Evolutionary conservation across 306 rosid genomes (phyloP), one percentile per base, ranked within the genome.

Genomic region (Lathyrus tuberosus): DNA sequence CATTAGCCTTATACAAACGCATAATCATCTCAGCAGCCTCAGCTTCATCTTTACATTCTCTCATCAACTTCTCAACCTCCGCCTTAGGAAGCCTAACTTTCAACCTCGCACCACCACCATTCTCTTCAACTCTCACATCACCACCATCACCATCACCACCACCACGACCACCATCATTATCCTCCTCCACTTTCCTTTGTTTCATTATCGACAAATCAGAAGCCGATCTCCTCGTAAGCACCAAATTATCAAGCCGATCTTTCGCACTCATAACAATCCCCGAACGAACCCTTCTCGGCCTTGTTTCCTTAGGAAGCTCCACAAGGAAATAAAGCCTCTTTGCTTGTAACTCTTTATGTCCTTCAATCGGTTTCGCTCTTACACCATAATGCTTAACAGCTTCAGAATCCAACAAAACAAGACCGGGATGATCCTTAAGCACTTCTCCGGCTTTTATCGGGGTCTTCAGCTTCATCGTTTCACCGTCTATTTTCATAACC

Each of bases 211-310:
- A 77, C n/a, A 95, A 95, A 67, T 91, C 99, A 0, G 99, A 95
- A 13, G 43, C 76, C 1, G 99, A 89, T 62, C 99, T 74, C 44
- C 96, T 69, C 3, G 97, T 51, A 33, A 95, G 81, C 87, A 91
- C 82, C 2, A 95, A 67, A 66, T 77, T 89, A 80, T 95, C 99
- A 0, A 95, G 83, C 26, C 91, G 52, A 69, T 95, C 99, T 57
- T 95, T 95, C 2, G 99, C 99, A 8, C 86, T 83, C 96, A 95
- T 86, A 69, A 62, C 75, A 40, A 95, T 95, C 9, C 89, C 99
- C 4, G 99, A 95, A 61, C 90, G 87, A 74, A 87, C 93, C 76
- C 97, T 84, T 11, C 97, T 89, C 2, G 97, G 86, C 9, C 63
- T 61, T 13, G 28, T 54, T 78, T 84, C 87, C 0, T 75, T 85